Base-by-base conservation (phyloP, 768 basidiomycete species). In the Mycena rosella region DNA sequence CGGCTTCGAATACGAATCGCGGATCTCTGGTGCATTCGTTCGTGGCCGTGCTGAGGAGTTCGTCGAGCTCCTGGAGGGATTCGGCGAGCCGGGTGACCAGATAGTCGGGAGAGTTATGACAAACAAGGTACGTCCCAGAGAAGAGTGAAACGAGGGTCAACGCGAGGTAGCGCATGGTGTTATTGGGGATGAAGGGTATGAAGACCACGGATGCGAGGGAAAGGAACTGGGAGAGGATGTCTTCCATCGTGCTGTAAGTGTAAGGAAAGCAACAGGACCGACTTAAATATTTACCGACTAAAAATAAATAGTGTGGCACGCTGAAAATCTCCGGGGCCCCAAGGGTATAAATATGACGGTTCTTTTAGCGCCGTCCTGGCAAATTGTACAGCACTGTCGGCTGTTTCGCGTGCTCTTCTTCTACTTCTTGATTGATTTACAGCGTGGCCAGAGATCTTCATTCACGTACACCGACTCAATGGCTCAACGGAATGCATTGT, bases 1-100 rank as follows among this genome's bases (percentile, higher is more conserved):
- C 51, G 0, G 48, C 51, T 47, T 65, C 56, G n/a, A 32, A 34
- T 3, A 65, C 17, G 57, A 65, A 65, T 2, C 57, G 32, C 9
- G 64, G 64, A 20, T 65, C 51, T 44, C 51, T 45, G 30, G 30
- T 7, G 49, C 57, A 65, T 53, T 65, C 57, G 11, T 45, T 24
- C 24, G 29, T 22, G 34, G 44, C 53, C 40, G 14, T 30, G 11
- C 26, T 42, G 58, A 66, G 53, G 13, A 66, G 20, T 14, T 5
- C 13, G 1, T 66, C 45, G 24, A 59, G 20, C 0, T 45, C 44
- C 45, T 60, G 29, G 44, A 55, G 1, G 14, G 44, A 47, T 11
- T 52, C 26, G 6, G 54, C 58, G 27, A 60, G 32, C 3, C 20
- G 42, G 36, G 7, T 22, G 63, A 24, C 34, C 36, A 30, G 36